Evolutionary conservation across 176 grass and related monocot genomes (phyloP).

Genomic region (Oropetium thomaeum): DNA sequence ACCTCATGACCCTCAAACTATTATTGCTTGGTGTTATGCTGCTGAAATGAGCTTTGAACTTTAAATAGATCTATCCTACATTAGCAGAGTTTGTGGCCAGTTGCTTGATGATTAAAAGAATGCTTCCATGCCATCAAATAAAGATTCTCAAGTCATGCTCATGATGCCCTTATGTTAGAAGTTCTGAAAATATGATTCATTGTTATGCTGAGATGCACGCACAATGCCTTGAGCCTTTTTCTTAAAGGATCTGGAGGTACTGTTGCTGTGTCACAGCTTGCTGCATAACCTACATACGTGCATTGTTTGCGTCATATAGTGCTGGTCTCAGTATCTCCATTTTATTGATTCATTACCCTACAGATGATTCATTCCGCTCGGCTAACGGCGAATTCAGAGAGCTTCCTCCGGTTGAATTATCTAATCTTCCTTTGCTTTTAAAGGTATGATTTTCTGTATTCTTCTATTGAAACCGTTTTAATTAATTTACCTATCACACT

Average conservation of each 20-base stretch:
- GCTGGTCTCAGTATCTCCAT: not conserved
- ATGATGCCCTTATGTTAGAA: not conserved
- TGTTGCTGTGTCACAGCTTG: not conserved
- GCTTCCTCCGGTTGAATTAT: conserved; percentile 85
- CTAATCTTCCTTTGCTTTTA: conserved; percentile 86
- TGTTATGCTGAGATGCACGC: conserved; percentile 2
- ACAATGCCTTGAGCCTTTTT: not conserved
- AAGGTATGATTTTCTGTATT: conserved; percentile 51
- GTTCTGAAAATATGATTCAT: conserved; percentile 13
- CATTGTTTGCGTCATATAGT: not conserved
- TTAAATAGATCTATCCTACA: not conserved
- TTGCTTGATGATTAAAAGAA: not conserved
- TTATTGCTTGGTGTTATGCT: conserved; percentile 20
- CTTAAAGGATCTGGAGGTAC: not conserved
- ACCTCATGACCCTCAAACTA: not conserved
- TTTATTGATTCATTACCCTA: conserved; percentile 30
- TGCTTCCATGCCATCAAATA: not conserved
- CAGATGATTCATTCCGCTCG: conserved; percentile 77
- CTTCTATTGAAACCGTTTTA: conserved; percentile 24
- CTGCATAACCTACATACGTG: conserved; percentile 15
- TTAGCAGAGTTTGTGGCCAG: not conserved
- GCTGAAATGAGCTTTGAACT: conserved; percentile 6
- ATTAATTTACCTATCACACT: conserved; percentile 1
- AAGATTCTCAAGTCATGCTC: not conserved
- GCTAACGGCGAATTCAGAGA: conserved; percentile 79